Evolutionary conservation across 2,329 filamentous ascomycete genomes (phyloP), one percentile per base, ranked within the genome.

Genomic region (Penicillium oxalicum): DNA sequence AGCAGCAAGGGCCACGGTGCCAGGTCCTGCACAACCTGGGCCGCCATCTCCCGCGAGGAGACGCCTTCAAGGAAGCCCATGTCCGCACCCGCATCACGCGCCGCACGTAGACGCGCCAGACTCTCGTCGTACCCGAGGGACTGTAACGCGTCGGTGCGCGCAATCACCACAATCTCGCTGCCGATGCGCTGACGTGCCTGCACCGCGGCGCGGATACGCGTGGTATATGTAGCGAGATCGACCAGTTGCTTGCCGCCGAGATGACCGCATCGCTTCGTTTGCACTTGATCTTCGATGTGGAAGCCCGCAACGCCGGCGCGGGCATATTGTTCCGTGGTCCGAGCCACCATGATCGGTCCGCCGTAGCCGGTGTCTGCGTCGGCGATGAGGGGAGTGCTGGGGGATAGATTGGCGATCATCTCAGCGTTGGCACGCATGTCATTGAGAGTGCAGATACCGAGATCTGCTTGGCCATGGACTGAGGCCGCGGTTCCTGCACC

Each of bases 281-380:
- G 68, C 6, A 80, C 72, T 59, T 81, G 77, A 61, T 81, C 79
- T 62, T 82, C 78, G 54, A 81, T 73, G 59, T 81, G 79, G 39
- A 81, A 70, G 8, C 70, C 78, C 1, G 79, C 78, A 2, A 81
- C 74, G 25, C 78, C 78, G 3, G 76, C 70, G 40, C 74, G 72
- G 25, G 74, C 72, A 62, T 80, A 80, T 42, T 74, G 67, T 25
- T 70, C 67, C 4, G 76, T 73, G 4, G 76, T 77, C 12, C 75
- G 70, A 9, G 73, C 70, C 32, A 77, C 69, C 69, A 72, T 72
- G 40, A 71, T 66, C n/a, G 70, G 68, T 0, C 77, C 76, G 38
- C 76, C 76, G 56, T 79, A 79, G 29, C 77, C 77, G 4, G 77
- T 79, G 56, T 79, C 77, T 54, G 74, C 74, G 49, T 80, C 77